These are phyloP conservation scores for Sugiyamaella novakii DNA, from an alignment of 1,139 yeast species.

Conservation along the genomic window DNA sequence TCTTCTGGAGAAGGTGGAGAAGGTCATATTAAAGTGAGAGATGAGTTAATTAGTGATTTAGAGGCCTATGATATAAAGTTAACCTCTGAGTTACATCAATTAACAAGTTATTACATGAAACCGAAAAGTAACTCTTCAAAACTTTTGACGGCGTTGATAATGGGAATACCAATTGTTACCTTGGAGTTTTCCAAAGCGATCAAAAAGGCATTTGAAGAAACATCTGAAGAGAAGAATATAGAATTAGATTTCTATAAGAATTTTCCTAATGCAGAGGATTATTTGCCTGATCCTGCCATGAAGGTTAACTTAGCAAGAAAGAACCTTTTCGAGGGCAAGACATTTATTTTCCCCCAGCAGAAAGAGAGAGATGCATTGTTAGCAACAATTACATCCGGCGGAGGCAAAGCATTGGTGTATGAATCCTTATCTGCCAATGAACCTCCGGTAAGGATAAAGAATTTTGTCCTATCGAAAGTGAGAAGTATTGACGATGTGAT, in stretches of 20 bases:
- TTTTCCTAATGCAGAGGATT: constrained; percentile 33
- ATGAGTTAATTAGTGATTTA: constrained; percentile 18
- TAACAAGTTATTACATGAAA: constrained; percentile 31
- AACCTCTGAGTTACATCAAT: constrained; percentile 28
- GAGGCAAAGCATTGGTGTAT: constrained; percentile 27
- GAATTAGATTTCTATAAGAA: constrained; percentile 25
- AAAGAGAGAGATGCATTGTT: constrained; percentile 29
- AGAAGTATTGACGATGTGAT: constrained; percentile 4
- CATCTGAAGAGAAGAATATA: constrained; percentile 17
- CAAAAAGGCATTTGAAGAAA: constrained; percentile 10
- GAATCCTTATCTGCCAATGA: constrained; percentile 5
- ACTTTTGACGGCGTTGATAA: constrained; percentile 35
- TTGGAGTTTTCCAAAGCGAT: constrained; percentile 30
- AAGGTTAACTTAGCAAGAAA: constrained; percentile 28
- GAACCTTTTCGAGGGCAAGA: constrained; percentile 27
- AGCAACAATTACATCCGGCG: constrained; percentile 31
- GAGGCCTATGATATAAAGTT: constrained; percentile 35
- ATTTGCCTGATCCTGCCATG: constrained; percentile 29
- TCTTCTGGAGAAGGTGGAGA: constrained; percentile 24
- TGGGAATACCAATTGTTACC: constrained; percentile 34
- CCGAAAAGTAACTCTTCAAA: constrained; percentile 30
- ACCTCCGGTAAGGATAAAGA: constrained; percentile 4
- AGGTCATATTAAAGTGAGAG: constrained; percentile 17
- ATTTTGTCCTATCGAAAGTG: constrained; percentile 7
- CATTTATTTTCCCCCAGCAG: constrained; percentile 27